A percentile compares a stretch with the other conserved stretches of the same genome.
phyloP scores from a whole-genome alignment of 495 filamentous ascomycete genomes.

The Penicillium flavigenum region DNA sequence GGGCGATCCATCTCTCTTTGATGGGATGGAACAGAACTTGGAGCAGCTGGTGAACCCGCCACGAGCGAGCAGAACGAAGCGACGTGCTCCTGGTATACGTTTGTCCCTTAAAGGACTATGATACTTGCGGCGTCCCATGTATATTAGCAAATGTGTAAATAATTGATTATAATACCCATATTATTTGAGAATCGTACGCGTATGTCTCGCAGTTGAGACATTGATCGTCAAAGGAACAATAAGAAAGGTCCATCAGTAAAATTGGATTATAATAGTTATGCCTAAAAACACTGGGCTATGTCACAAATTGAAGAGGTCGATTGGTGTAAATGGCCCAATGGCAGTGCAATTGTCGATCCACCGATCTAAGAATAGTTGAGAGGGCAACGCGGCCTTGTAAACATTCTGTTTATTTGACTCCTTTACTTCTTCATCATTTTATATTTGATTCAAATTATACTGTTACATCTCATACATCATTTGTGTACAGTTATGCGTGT shows the following conservation, averaged over 20 bases:
- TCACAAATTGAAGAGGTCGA: slow-evolving; percentile 1
- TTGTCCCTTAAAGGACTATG: slow-evolving; percentile 8
- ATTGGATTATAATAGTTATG: background rate
- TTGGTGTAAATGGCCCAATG: slow-evolving; percentile 1
- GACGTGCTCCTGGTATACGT: slow-evolving; percentile 11
- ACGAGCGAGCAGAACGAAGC: slow-evolving; percentile 18
- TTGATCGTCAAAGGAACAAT: background rate
- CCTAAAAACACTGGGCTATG: background rate
- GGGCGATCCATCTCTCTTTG: slow-evolving; percentile 34
- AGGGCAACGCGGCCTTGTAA: slow-evolving; percentile 37
- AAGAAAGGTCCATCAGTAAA: background rate
- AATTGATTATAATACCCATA: slow-evolving; percentile 12
- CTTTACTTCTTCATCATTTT: slow-evolving; percentile 4
- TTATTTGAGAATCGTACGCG: background rate
- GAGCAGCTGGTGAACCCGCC: slow-evolving; percentile 30
- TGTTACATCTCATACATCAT: slow-evolving; percentile 3
- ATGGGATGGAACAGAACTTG: slow-evolving; percentile 18
- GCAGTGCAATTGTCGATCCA: slow-evolving; percentile 18
- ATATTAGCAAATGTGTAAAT: slow-evolving; percentile 12
- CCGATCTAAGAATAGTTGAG: slow-evolving; percentile 40
- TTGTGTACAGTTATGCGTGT: slow-evolving; percentile 31
- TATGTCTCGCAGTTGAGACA: background rate
- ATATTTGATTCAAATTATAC: slow-evolving; percentile 7
- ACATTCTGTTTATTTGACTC: slow-evolving; percentile 10
- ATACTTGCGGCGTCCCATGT: slow-evolving; percentile 1